Percentiles rank a stretch among this genome's conserved stretches.
phyloP scores from a whole-genome alignment of 306 rosid species.

The Heteromeles arbutifolia region DNA sequence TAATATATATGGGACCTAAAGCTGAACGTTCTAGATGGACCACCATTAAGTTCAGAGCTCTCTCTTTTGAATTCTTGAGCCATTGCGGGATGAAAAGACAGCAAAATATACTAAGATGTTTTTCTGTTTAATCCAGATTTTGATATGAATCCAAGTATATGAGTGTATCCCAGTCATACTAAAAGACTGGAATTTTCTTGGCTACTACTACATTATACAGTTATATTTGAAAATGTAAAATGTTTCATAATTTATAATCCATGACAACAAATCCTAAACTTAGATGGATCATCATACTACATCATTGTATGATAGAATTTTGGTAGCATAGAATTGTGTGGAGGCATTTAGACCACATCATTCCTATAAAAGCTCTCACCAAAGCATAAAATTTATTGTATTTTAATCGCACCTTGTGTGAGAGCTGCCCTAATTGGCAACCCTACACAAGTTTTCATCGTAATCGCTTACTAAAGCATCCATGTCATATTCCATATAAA shows the following conservation, averaged over 20 bases:
- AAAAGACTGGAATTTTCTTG: background rate
- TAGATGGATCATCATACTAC: background rate
- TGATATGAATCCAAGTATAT: no score
- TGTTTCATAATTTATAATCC: no score
- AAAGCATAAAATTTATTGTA: no score
- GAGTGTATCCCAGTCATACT: no score
- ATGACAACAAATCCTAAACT: background rate
- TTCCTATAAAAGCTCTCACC: no score
- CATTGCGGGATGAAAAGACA: background rate
- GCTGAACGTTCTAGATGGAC: conserved; percentile 4
- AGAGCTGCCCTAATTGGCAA: no score
- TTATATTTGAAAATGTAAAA: no score
- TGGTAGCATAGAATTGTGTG: background rate
- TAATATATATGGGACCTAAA: background rate
- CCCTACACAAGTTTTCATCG: no score
- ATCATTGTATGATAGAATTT: background rate
- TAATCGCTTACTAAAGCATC: no score
- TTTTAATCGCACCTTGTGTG: no score
- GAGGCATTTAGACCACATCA: background rate
- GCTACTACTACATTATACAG: background rate
- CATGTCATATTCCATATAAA: no score
- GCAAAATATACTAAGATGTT: background rate
- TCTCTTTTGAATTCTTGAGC: background rate
- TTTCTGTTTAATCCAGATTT: background rate
- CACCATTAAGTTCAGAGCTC: background rate